These are phyloP conservation scores for Fulvia fulva DNA, from an alignment of 2,329 filamentous ascomycete genomes.

Conservation along the genomic window DNA sequence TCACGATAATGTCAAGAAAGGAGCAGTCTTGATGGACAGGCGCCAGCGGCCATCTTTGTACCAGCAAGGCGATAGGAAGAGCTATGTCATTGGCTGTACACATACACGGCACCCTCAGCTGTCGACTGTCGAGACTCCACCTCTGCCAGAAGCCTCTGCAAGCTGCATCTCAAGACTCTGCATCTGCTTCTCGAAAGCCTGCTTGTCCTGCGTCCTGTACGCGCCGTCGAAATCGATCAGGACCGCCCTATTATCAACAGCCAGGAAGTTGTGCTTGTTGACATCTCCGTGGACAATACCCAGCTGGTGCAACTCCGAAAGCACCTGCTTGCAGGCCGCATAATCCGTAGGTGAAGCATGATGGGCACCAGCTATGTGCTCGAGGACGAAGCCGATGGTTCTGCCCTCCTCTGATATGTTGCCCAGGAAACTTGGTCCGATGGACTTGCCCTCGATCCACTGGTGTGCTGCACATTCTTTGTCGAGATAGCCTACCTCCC, in stretches of 20 bases:
- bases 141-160: neutral
- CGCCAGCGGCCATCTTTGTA: no score
- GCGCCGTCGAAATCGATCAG: conserved; percentile 37
- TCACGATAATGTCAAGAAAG: no score
- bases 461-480: conserved; percentile 38
- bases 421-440: conserved; percentile 39
- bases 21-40: no score
- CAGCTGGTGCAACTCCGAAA: conserved; percentile 35
- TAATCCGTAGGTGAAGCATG: conserved; percentile 29
- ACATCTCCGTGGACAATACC: conserved; percentile 38
- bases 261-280: conserved; percentile 39
- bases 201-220: conserved; percentile 1
- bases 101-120: no score
- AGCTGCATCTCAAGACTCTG: neutral
- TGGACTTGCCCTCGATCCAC: conserved; percentile 34
- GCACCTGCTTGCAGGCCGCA: conserved; percentile 23
- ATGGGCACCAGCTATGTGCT: conserved; percentile 27
- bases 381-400: conserved; percentile 40
- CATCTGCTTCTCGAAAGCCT: conserved; percentile 2
- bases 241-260: conserved; percentile 22
- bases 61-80: no score
- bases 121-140: neutral
- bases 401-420: conserved; percentile 38
- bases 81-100: no score
- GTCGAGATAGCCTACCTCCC: conserved; percentile 37